Percentiles rank a stretch among this genome's conserved stretches.
Conservation (phyloP, 495 filamentous ascomycete species). For the Xylaria palmicola region DNA sequence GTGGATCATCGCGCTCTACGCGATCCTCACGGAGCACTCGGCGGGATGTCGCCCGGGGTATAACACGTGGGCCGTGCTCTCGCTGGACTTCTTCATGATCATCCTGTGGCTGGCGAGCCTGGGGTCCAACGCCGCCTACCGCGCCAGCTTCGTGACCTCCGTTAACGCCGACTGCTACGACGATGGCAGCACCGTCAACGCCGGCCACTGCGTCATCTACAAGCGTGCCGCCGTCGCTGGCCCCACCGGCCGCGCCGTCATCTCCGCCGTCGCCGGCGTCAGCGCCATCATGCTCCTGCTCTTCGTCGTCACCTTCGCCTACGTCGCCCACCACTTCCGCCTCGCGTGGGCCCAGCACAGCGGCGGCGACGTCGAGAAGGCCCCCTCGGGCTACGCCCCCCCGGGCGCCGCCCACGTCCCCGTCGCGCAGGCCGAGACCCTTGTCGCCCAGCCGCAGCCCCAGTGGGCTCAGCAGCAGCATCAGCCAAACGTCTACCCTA, state of each 20-base stretch:
- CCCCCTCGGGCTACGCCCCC: no score
- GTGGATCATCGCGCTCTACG: slow-evolving; percentile 42
- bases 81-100: slow-evolving; percentile 44
- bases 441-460: slow-evolving; percentile 9
- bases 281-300: slow-evolving; percentile 44
- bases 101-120: slow-evolving; percentile 50
- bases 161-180: slow-evolving; percentile 37
- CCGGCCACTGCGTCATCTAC: slow-evolving; percentile 32
- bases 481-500: slow-evolving; percentile 19
- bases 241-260: slow-evolving; percentile 27
- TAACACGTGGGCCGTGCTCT: slow-evolving; percentile 45
- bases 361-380: slow-evolving; percentile 36
- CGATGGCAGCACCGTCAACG: slow-evolving; percentile 40
- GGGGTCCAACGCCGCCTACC: slow-evolving; percentile 41
- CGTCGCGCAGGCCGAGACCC: not conserved
- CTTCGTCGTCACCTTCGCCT: slow-evolving; percentile 45
- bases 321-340: slow-evolving; percentile 43
- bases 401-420: slow-evolving; percentile 17
- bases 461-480: slow-evolving; percentile 29
- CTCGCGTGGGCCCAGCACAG: slow-evolving; percentile 22
- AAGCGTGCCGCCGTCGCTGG: slow-evolving; percentile 32
- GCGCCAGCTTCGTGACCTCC: slow-evolving; percentile 33
- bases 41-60: slow-evolving; percentile 33
- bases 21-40: slow-evolving; percentile 42
- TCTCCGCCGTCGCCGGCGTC: slow-evolving; percentile 44